These are phyloP conservation scores for Lignosus rhinocerotis DNA, from an alignment of 1,284 basidiomycete genomes.

Conservation along the genomic window DNA sequence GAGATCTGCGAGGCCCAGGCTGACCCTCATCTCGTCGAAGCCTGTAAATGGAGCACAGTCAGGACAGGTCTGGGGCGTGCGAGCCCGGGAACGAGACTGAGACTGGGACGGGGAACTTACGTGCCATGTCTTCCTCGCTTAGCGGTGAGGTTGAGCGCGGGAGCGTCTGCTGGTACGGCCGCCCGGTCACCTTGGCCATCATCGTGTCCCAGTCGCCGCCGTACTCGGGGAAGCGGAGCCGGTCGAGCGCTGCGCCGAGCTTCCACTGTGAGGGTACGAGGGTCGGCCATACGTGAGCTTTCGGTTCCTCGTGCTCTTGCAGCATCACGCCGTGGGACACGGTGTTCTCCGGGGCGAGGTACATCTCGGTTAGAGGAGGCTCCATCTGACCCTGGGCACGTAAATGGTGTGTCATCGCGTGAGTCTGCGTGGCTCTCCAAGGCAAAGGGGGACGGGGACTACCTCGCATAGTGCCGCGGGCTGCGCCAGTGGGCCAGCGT, in stretches of 20 bases:
- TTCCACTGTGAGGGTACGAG: conserved; percentile 17
- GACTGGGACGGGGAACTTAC: conserved; percentile 1
- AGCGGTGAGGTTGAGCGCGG: conserved; percentile 9
- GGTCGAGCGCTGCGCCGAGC: conserved; percentile 14
- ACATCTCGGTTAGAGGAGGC: not conserved
- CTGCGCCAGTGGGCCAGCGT: conserved; percentile 22
- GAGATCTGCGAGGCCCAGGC: conserved; percentile 1
- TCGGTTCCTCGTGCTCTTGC: not conserved
- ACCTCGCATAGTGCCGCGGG: conserved; percentile 20
- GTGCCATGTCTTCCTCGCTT: conserved; percentile 8
- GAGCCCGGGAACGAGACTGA: not conserved
- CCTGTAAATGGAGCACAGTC: not conserved
- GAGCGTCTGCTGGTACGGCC: not conserved
- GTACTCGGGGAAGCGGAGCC: conserved; percentile 9
- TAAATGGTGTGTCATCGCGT: not conserved
- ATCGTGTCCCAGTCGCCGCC: conserved; percentile 7
- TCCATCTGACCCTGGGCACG: not conserved
- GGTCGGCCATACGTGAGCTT: not conserved
- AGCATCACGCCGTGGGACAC: not conserved
- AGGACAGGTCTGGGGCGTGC: not conserved
- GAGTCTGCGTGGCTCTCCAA: conserved; percentile 19
- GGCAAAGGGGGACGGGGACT: conserved; percentile 23
- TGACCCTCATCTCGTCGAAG: conserved; percentile 1
- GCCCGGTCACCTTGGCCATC: not conserved
- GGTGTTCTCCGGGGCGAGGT: not conserved